Conservation (phyloP, 495 filamentous ascomycete genomes). For the Hyphodiscus hymeniophilus region DNA sequence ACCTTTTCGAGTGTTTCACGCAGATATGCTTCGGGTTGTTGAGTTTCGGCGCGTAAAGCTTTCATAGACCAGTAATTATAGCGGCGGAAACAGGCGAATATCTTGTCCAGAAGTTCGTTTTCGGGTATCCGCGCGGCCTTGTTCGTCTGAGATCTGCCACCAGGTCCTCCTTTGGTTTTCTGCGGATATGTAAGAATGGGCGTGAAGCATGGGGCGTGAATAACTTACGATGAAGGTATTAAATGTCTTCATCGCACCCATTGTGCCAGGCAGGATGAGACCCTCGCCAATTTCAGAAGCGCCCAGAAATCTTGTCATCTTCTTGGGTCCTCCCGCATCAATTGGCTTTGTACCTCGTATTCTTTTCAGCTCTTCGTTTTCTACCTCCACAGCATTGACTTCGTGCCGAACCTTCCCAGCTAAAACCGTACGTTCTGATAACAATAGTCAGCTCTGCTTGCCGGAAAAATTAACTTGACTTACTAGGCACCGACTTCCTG, state of each 20-base stretch:
- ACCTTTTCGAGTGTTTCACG: conserved; percentile 77
- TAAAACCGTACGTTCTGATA: conserved; percentile 61
- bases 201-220: neutral
- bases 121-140: conserved; percentile 82
- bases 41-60: conserved; percentile 57
- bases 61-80: conserved; percentile 90
- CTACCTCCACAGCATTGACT: conserved; percentile 65
- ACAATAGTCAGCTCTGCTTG: neutral
- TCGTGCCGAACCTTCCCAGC: conserved; percentile 67
- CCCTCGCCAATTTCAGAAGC: conserved; percentile 23
- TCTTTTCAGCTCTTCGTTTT: conserved; percentile 61
- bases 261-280: conserved; percentile 41
- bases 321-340: conserved; percentile 57
- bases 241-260: conserved; percentile 38
- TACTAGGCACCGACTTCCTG: conserved; percentile 77
- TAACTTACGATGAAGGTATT: conserved; percentile 49
- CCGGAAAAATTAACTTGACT: conserved; percentile 19
- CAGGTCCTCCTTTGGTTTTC: conserved; percentile 2
- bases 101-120: conserved; percentile 73
- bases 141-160: conserved; percentile 20
- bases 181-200: neutral
- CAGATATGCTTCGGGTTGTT: conserved; percentile 87
- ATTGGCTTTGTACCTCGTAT: conserved; percentile 52
- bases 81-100: conserved; percentile 72
- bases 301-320: conserved; percentile 39